A percentile compares a stretch with the other conserved stretches of the same genome.
Evolutionary conservation across 768 basidiomycete genomes (phyloP).

Genomic region (Termitomyces sp.): DNA sequence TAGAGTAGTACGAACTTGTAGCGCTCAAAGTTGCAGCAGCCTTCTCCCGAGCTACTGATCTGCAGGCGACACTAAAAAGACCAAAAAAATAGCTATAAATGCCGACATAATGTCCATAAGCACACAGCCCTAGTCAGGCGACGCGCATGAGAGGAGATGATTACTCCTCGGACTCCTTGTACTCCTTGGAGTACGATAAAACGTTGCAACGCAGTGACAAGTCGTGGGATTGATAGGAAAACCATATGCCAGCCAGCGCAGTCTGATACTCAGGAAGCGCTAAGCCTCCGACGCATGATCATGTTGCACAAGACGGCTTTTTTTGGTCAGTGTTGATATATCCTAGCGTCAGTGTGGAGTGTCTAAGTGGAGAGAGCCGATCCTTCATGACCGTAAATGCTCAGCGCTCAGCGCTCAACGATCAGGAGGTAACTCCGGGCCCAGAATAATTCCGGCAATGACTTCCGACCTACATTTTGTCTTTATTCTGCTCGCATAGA

Average conservation of each 20-base stretch:
- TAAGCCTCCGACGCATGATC: not conserved
- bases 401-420: too few species aligned
- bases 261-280: not conserved
- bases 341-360: not conserved
- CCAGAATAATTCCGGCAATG: not conserved
- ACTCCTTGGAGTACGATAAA: not conserved
- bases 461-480: not conserved
- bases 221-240: not conserved
- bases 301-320: not conserved
- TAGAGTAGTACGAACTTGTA: slow-evolving; percentile 28
- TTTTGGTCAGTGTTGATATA: not conserved
- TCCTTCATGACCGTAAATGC: not conserved
- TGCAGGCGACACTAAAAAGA: slow-evolving; percentile 20
- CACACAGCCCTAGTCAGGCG: not conserved
- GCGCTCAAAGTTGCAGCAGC: not conserved
- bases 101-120: slow-evolving; percentile 13
- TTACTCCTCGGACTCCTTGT: not conserved
- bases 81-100: slow-evolving; percentile 17
- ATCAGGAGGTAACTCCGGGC: not conserved
- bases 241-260: not conserved
- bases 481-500: not conserved
- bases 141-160: not conserved
- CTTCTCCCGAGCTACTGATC: not conserved
- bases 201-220: not conserved
- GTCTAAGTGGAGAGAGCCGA: not conserved